phyloP scores from a whole-genome alignment of 139 green algal species.

The Chlorella sp. region DNA sequence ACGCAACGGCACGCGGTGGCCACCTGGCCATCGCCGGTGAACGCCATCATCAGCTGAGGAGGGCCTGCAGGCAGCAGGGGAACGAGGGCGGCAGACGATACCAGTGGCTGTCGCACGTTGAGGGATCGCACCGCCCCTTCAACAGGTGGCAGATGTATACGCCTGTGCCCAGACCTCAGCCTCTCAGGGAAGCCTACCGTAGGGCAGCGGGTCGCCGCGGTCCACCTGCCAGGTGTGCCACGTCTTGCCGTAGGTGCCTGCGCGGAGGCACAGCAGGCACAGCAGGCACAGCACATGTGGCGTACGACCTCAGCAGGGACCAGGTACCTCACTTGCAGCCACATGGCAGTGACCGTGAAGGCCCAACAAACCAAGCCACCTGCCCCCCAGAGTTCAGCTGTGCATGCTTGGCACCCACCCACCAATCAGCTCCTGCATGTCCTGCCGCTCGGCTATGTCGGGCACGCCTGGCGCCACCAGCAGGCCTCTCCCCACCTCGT shows the following conservation, averaged over 20 bases:
- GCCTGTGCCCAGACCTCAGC: no score
- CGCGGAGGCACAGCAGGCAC: not conserved
- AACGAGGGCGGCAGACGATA: no score
- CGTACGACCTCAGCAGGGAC: not conserved
- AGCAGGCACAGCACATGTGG: not conserved
- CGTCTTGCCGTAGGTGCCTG: slow-evolving; percentile 69
- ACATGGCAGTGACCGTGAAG: no score
- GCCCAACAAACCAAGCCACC: no score
- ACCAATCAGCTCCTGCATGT: slow-evolving; percentile 61
- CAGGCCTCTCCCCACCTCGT: slow-evolving; percentile 70
- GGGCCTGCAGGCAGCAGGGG: slow-evolving; percentile 42
- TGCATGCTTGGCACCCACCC: slow-evolving; percentile 22
- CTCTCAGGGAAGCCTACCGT: slow-evolving; percentile 58
- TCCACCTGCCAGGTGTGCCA: slow-evolving; percentile 85
- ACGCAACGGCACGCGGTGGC: not conserved
- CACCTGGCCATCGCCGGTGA: slow-evolving; percentile 69
- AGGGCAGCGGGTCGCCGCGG: slow-evolving; percentile 68
- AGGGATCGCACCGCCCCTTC: no score
- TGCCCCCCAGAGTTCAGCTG: no score
- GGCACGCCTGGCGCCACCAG: slow-evolving; percentile 59
- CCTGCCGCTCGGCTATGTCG: slow-evolving; percentile 49
- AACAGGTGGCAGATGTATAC: no score
- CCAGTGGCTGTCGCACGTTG: no score
- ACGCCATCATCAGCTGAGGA: slow-evolving; percentile 78
- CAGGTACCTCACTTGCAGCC: no score